Evolutionary conservation across 306 rosid genomes (phyloP), one percentile per base, ranked within the genome.

Genomic region (Cucumis sativus): DNA sequence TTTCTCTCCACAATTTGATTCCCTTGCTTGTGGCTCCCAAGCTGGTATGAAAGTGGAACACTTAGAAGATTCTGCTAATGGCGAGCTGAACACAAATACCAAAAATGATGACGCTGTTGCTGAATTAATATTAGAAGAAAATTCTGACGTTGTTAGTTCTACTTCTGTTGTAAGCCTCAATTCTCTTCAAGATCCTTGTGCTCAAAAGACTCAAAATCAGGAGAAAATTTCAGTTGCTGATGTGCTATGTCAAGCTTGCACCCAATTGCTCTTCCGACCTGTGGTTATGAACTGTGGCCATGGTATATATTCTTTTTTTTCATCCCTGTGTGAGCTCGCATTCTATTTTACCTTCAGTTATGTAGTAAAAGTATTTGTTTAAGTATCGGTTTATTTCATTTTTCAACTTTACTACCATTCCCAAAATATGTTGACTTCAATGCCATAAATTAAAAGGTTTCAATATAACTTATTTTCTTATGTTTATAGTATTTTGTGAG

Each of bases 251-350:
- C 79, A 61, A 39, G 82, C 80, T 56, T 93, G 98, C 97, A 88
- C 87, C 72, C 89, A 81, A 45, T 81, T 93, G 52, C 84, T 88
- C n/a, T 85, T 84, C 84, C 87, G 17, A 77, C 98, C 97, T 40
- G 84, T 88, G 66, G 97, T 87, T 86, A 91, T 91, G 75, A 88
- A 90, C 76, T 93, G 98, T 84, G 98, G 98, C 59, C 97, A 93
- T 66, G 96, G 98, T 93, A 90, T 28, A 17, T 77, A 69, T 43
- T 14, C 21, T 45, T 18, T 37, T 23, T 10, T 11, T 77, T 37
- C 54, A 41, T 71, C 58, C 35, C 47, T 79, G 45, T 61, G 41
- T 51, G 67, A 59, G 72, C 23, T 12, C 81, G 80, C 54, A 67
- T 40, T 18, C 25, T 67, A 39, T 67, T 40, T 10, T 67, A 67